Percentiles rank a stretch among this genome's conserved stretches.
These are phyloP conservation scores for Blastobotrys mokoenaii DNA, from an alignment of 805 yeast genomes.

Conservation along the genomic window DNA sequence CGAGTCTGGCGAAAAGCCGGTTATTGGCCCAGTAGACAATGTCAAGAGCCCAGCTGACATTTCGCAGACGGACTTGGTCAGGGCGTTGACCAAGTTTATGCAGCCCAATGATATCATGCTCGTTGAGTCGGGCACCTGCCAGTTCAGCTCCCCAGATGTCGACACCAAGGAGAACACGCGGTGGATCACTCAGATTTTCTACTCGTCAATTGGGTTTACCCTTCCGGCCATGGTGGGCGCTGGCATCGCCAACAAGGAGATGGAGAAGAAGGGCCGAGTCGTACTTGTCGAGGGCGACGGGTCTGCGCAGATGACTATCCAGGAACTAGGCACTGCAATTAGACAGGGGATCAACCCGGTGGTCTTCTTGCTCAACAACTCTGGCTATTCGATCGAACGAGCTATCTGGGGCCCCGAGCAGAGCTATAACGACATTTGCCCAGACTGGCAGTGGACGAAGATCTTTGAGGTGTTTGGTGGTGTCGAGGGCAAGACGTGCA, in stretches of 20 bases:
- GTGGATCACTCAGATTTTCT: constrained; percentile 56
- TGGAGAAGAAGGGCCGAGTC: constrained; percentile 40
- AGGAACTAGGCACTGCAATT: constrained; percentile 64
- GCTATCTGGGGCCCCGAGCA: constrained; percentile 71
- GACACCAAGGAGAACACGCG: constrained; percentile 47
- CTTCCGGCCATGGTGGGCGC: constrained; percentile 82
- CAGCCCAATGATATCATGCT: constrained; percentile 63
- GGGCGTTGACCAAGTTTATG: constrained; percentile 36
- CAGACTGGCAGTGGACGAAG: constrained; percentile 73
- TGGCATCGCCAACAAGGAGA: constrained; percentile 51
- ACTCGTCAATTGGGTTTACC: constrained; percentile 82
- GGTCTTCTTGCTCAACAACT: constrained; percentile 69
- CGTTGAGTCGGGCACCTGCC: constrained; percentile 76
- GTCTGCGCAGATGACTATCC: constrained; percentile 88
- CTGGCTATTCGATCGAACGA: constrained; percentile 87
- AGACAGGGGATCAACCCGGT: constrained; percentile 56
- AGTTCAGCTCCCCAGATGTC: constrained; percentile 67
- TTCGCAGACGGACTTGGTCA: constrained; percentile 37
- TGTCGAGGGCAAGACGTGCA: constrained; percentile 19
- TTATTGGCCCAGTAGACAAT: constrained; percentile 24
- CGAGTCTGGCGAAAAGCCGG: constrained; percentile 14
- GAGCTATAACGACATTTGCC: constrained; percentile 73
- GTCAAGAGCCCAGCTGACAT: constrained; percentile 17
- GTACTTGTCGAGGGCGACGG: constrained; percentile 86
- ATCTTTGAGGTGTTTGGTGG: constrained; percentile 49